Base-by-base conservation (phyloP, 495 filamentous ascomycete species). In the Aspergillus sparsus region DNA sequence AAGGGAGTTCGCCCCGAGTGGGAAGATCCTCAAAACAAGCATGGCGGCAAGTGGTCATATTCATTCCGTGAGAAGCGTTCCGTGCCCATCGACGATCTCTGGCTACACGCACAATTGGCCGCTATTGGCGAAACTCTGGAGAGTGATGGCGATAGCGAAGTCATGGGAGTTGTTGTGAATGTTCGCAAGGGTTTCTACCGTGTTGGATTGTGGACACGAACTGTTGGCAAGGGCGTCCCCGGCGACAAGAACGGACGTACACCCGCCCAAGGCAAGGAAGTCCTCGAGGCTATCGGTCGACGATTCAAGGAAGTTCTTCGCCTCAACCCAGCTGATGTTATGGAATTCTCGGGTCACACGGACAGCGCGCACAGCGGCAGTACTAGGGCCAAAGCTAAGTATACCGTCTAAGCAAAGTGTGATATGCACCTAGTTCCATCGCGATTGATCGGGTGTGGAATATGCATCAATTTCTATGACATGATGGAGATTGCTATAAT, bases 151-250 rank as follows among this genome's bases (percentile, higher is more conserved):
- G 94, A 97, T 67, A 90, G 89, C 63, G 94, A 99, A 75, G 90
- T 99, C 68, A 98, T 98, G 94, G 94, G 94, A 61, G 95, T 98
- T 18, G 94, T 99, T 33, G 93, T 98, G 77, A 99, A 98, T 74
- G 94, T 98, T 46, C 89, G 94, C 70, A 97, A 96, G 80, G 93
- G 88, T 35, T 97, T 98, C 84, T 99, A 89, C 83, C 90, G 94
- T 74, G 87, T 99, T 62, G 92, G 93, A 62, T 72, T 91, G 42
- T 97, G 93, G 93, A 96, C 92, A 53, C 87, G 91, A 65, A 94
- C 91, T 46, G 89, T 92, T 27, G 93, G 93, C 66, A 92, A 92
- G 82, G 81, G 82, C 68, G 82, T 91, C 44, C 86, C 89, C 13
- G 83, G 85, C 47, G 89, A 90, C 60, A 90, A 89, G 64, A 87